A percentile compares a stretch with the other conserved stretches of the same genome.
These are phyloP conservation scores for Dillenia turbinata DNA, from an alignment of 164 flowering plant genomes.

Conservation along the genomic window DNA sequence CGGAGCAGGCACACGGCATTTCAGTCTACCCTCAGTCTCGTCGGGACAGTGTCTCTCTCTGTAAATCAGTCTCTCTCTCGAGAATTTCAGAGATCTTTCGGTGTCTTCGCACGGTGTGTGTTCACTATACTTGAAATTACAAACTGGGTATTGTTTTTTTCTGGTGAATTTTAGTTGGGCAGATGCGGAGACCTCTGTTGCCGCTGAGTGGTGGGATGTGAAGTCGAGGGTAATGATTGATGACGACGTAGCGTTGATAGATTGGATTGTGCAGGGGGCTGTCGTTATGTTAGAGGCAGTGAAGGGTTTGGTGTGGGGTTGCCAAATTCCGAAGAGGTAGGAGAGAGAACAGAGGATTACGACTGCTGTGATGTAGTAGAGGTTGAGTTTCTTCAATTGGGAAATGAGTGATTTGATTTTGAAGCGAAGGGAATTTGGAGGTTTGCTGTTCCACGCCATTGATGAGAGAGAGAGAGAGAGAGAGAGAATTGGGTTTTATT, in stretches of 20 bases:
- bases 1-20: slow-evolving; percentile 82
- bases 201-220: slow-evolving; percentile 47
- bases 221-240: slow-evolving; percentile 44
- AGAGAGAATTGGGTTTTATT: neutral
- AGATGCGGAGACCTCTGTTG: slow-evolving; percentile 4
- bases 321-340: slow-evolving; percentile 56
- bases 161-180: too few relatives aligned
- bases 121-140: slow-evolving; percentile 49
- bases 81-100: slow-evolving; percentile 54
- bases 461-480: neutral
- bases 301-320: slow-evolving; percentile 18
- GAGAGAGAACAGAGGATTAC: slow-evolving; percentile 45
- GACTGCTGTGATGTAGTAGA: slow-evolving; percentile 19
- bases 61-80: slow-evolving; percentile 48
- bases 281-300: neutral
- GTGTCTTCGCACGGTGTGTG: slow-evolving; percentile 88
- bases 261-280: neutral
- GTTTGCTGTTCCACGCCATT: slow-evolving; percentile 8
- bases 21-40: slow-evolving; percentile 24
- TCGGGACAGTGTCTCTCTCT: slow-evolving; percentile 90
- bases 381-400: slow-evolving; percentile 27
- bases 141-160: slow-evolving; percentile 35
- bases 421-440: neutral
- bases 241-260: slow-evolving; percentile 3
- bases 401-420: neutral